These are phyloP conservation scores for Diaporthe ilicicola DNA, from an alignment of 2,329 filamentous ascomycete species.

Conservation along the genomic window DNA sequence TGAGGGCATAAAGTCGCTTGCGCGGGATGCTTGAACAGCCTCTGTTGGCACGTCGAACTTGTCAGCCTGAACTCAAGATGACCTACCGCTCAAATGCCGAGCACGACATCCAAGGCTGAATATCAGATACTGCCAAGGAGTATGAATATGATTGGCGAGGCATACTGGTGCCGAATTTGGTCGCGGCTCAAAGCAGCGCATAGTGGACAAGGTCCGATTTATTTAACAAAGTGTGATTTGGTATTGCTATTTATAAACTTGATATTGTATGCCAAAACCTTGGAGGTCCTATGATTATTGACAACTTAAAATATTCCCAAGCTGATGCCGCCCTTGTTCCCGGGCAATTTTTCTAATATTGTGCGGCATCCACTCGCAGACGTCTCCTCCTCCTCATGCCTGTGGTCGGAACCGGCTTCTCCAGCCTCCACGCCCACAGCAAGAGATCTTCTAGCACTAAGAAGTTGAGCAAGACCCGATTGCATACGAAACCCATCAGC, in stretches of 20 bases:
- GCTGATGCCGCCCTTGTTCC: neutral
- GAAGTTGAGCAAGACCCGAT: slow-evolving; percentile 64
- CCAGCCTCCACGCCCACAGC: slow-evolving; percentile 66
- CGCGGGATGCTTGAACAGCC: neutral
- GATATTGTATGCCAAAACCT: neutral
- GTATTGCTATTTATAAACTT: neutral
- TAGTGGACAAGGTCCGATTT: neutral
- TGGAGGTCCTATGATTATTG: neutral
- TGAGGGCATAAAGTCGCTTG: neutral
- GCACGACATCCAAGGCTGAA: neutral
- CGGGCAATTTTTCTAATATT: slow-evolving; percentile 11
- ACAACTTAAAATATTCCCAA: neutral
- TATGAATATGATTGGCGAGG: neutral
- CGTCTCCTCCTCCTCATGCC: slow-evolving; percentile 35
- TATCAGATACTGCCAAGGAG: neutral
- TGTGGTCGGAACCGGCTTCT: slow-evolving; percentile 68
- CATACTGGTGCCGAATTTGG: neutral
- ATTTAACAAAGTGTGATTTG: neutral
- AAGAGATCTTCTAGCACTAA: slow-evolving; percentile 72
- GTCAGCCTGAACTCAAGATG: neutral
- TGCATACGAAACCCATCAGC: slow-evolving; percentile 63
- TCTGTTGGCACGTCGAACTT: neutral
- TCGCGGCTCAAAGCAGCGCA: neutral
- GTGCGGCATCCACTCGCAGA: neutral
- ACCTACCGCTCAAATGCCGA: neutral